phyloP scores from a whole-genome alignment of 176 grass and related monocot genomes.

The Triticum turgidum region DNA sequence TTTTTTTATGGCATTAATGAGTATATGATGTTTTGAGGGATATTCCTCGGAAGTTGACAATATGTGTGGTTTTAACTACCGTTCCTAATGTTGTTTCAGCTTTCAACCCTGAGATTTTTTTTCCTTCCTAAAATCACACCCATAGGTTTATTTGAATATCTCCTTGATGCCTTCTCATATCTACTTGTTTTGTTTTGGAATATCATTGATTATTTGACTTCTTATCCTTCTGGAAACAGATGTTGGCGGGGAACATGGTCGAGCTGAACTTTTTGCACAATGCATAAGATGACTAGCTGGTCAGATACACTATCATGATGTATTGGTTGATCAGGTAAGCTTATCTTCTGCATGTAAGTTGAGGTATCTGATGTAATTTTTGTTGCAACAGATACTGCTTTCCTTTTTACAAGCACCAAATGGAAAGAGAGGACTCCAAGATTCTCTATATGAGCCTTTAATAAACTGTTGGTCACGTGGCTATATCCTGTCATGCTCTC shows the following conservation, averaged over 20 bases:
- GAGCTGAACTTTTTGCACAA: not conserved
- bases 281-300: not conserved
- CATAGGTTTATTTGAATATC: not conserved
- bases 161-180: not conserved
- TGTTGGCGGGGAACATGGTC: not conserved
- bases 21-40: not conserved
- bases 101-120: not conserved
- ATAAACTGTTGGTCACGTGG: not conserved
- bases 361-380: not conserved
- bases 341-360: not conserved
- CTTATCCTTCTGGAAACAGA: not conserved
- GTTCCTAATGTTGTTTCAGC: not conserved
- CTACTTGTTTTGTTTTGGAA: not conserved
- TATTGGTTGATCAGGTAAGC: not conserved
- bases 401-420: not conserved
- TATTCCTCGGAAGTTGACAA: not conserved
- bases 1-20: not conserved
- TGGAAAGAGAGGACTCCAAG: not conserved
- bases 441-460: not conserved
- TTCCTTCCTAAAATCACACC: not conserved
- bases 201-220: not conserved
- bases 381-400: not conserved
- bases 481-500: not conserved
- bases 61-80: no score
- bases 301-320: not conserved